Evolutionary conservation across 75 land plant species (phyloP).

Genomic region (Gnetum montanum): DNA sequence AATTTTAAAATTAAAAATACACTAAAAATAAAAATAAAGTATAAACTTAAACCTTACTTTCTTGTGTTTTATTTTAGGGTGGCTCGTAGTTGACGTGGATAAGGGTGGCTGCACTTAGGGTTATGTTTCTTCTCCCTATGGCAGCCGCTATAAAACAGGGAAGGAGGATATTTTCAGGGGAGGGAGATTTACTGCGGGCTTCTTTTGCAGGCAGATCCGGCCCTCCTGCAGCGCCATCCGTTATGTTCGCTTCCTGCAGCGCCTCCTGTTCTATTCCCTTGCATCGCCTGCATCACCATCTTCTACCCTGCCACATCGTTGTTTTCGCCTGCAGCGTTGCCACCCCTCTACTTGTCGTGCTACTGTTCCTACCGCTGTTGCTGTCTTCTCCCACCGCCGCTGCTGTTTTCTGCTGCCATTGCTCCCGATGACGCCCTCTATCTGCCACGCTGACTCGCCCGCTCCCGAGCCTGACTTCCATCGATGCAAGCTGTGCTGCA

Average conservation of each 20-base stretch:
- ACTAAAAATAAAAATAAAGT: too few relatives aligned
- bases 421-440: too few relatives aligned
- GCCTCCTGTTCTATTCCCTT: not conserved
- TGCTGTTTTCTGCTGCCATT: not conserved
- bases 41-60: too few relatives aligned
- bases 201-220: too few relatives aligned
- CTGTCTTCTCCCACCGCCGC: too few relatives aligned
- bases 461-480: not conserved
- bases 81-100: too few relatives aligned
- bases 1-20: too few relatives aligned
- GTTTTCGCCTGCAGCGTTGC: too few relatives aligned
- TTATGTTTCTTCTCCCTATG: too few relatives aligned
- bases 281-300: not conserved
- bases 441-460: not conserved
- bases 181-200: not conserved
- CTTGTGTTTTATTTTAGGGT: too few relatives aligned
- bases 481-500: not conserved
- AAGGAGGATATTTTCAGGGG: not conserved
- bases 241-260: not conserved
- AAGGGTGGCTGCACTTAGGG: too few relatives aligned
- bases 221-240: not conserved
- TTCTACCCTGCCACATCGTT: not conserved
- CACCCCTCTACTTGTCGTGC: not conserved
- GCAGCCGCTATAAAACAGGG: too few relatives aligned
- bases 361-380: not conserved